Conservation (phyloP, 148 eudicot genomes). For the Heliosperma pusillum region DNA sequence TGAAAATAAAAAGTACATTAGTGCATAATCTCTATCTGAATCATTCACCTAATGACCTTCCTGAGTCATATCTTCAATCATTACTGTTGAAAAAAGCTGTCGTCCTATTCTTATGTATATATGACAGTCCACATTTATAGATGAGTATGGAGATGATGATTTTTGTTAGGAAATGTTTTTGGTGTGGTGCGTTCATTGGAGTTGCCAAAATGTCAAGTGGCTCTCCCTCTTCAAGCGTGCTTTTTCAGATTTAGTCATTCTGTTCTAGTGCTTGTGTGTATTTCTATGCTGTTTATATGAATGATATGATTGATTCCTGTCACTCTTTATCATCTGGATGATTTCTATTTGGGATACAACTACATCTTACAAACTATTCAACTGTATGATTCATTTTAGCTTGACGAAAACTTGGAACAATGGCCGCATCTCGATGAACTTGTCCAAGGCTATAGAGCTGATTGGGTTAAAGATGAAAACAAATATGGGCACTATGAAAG, state of each 20-base stretch:
- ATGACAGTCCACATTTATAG: background rate
- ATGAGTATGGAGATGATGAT: background rate
- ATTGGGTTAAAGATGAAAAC: constrained; percentile 90
- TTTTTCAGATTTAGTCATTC: background rate
- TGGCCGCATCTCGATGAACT: constrained; percentile 99
- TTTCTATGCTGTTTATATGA: background rate
- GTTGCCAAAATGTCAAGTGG: background rate
- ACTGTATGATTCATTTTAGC: constrained; percentile 38
- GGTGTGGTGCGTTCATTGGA: background rate
- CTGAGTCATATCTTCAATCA: background rate
- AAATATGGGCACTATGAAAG: constrained; percentile 97
- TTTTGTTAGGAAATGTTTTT: background rate
- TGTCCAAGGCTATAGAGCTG: constrained; percentile 86
- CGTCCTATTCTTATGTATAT: background rate
- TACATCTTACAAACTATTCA: background rate
- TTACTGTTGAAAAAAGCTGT: background rate
- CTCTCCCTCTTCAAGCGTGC: background rate
- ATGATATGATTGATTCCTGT: background rate
- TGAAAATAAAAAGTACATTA: background rate
- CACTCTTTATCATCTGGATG: background rate
- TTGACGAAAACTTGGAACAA: constrained; percentile 93
- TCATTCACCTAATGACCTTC: background rate
- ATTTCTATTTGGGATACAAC: background rate
- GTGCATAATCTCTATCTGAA: background rate
- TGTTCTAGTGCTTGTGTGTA: background rate